Evolutionary conservation across 2,329 filamentous ascomycete species (phyloP), one percentile per base, ranked within the genome.

Genomic region (Diaporthe sp.): DNA sequence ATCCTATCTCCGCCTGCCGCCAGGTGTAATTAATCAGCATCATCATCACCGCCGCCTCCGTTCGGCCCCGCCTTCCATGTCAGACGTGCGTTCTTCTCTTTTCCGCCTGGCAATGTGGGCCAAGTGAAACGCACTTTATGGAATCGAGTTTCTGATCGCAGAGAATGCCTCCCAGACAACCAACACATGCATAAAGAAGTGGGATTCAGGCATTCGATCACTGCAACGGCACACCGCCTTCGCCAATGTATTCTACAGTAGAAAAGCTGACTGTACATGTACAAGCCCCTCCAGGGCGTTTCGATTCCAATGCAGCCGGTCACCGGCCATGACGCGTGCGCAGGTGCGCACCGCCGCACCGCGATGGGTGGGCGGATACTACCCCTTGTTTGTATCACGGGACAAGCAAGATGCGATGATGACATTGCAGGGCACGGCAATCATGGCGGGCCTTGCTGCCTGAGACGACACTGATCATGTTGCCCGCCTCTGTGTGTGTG

Each of bases 201-300:
- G 65, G 13, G 9, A 55, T 13, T 55, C 46, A 22, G 22, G 31
- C n/a, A 13, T 22, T 49, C 34, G 2, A 39, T 28, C 34, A 53
- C 25, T 28, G 10, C 17, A 37, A 55, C 2, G 49, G 37, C 49
- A 70, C 65, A 70, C 65, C 65, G 49, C 65, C 49, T 25, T 55
- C 13, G 17, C n/a, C 17, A n/a, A 65, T 49, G 22, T 55, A 31
- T 70, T 55, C 46, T 70, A 70, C 49, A 55, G 8, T 15, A 42
- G 34, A 42, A 39, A 70, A 55, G 65, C 65, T 70, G 65, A 70
- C 65, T 70, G 65, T 70, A 55, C 65, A 70, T 70, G 65, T 70
- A 70, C 65, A 70, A 37, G 65, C n/a, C 65, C 49, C 49, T 55
- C 31, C 46, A 42, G 65, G 65, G n/a, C 31, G 34, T 13, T 42